Evolutionary conservation across 1,284 basidiomycete species (phyloP).

Genomic region (Ceratobasidium sp.): DNA sequence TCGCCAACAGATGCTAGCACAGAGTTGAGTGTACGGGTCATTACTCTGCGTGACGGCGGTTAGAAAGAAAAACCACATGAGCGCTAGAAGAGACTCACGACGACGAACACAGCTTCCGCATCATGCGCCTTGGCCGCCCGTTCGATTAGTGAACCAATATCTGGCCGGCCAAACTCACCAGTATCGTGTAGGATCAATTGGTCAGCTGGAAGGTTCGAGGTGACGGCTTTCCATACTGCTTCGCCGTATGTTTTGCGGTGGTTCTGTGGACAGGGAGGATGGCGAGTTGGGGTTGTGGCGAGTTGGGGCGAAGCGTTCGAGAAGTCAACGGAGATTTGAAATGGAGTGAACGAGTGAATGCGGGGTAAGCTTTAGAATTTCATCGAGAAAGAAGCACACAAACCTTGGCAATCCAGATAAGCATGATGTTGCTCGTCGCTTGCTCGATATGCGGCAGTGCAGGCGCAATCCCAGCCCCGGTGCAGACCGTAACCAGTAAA

Average conservation of each 20-base stretch:
- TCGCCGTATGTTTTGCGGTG: slow-evolving; percentile 44
- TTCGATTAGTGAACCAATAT: slow-evolving; percentile 34
- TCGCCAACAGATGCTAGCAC: slow-evolving; percentile 34
- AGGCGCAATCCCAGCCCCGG: slow-evolving; percentile 40
- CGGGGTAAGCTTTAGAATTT: background rate
- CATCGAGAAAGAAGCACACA: background rate
- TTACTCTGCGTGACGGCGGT: slow-evolving; percentile 19
- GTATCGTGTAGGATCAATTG: slow-evolving; percentile 43
- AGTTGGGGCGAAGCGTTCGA: background rate
- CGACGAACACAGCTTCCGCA: slow-evolving; percentile 38
- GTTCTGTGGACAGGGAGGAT: slow-evolving; percentile 6
- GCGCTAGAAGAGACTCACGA: background rate
- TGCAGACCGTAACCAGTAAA: slow-evolving; percentile 35
- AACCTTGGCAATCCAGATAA: slow-evolving; percentile 45
- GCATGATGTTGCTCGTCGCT: slow-evolving; percentile 33
- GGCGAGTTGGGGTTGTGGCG: background rate
- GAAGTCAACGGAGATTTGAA: background rate
- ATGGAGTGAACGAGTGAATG: background rate
- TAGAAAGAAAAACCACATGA: background rate
- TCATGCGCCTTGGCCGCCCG: slow-evolving; percentile 33
- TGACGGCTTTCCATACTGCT: slow-evolving; percentile 41
- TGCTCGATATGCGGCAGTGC: slow-evolving; percentile 41
- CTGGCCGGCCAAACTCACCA: slow-evolving; percentile 33
- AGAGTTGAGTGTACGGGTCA: slow-evolving; percentile 29
- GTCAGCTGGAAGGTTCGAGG: slow-evolving; percentile 33